Percentiles rank a stretch among this genome's conserved stretches.
These are phyloP conservation scores for Neophaeococcomyces mojaviensis DNA, from an alignment of 2,329 filamentous ascomycete species.

Conservation along the genomic window DNA sequence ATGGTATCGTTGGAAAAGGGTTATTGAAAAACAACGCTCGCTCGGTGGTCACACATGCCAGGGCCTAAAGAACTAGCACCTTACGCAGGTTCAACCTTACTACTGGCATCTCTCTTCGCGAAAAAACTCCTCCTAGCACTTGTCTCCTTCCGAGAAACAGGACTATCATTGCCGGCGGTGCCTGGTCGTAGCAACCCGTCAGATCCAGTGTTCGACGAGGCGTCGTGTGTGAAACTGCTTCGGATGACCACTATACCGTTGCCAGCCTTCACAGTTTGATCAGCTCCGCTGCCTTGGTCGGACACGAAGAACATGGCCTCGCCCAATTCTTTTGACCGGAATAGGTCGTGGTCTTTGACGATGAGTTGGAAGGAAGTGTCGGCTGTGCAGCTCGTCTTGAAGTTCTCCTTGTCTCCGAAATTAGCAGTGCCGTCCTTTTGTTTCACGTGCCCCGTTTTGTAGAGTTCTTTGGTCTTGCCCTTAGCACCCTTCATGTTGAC, in stretches of 20 bases:
- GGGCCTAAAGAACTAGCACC: not conserved
- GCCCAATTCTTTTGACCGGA: constrained; percentile 78
- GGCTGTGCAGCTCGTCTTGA: constrained; percentile 68
- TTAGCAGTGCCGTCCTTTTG: constrained; percentile 53
- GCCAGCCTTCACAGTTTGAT: constrained; percentile 70
- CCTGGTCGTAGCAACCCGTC: constrained; percentile 11
- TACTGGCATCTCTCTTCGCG: constrained; percentile 33
- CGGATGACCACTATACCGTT: constrained; percentile 63
- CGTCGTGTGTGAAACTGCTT: constrained; percentile 59
- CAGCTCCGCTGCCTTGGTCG: constrained; percentile 58
- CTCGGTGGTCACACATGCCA: not conserved
- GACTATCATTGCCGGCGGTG: constrained; percentile 28
- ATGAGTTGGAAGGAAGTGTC: constrained; percentile 81
- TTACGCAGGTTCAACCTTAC: constrained; percentile 6
- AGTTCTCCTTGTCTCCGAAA: constrained; percentile 64
- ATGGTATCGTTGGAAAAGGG: constrained; percentile 14
- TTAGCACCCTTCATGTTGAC: constrained; percentile 62
- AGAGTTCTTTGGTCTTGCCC: constrained; percentile 61
- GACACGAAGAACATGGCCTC: constrained; percentile 89
- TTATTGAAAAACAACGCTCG: not conserved
- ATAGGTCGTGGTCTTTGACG: constrained; percentile 76
- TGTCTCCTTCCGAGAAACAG: constrained; percentile 35
- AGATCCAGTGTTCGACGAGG: constrained; percentile 27
- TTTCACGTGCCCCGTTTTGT: constrained; percentile 91
- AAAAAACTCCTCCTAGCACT: constrained; percentile 39